Base-by-base conservation (phyloP, 768 basidiomycete genomes). In the Leccinum fibrillosum region DNA sequence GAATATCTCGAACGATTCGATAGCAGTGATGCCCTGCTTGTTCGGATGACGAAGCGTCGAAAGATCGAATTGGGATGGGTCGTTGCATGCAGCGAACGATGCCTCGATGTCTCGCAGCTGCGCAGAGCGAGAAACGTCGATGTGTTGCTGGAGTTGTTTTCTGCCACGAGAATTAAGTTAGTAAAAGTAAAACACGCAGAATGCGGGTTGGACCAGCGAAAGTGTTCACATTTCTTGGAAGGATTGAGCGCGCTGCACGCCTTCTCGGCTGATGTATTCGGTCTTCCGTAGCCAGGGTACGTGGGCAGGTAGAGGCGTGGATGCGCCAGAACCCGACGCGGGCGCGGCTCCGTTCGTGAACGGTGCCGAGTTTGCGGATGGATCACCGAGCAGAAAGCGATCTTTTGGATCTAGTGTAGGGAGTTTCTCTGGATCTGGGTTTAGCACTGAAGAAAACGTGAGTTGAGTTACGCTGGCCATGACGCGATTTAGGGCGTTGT, bases 201-300 rank as follows among this genome's bases (percentile, higher is more conserved):
- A 10, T 32, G 50, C 21, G 23, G 3, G 23, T 52, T 13, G 26
- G 61, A 51, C 42, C 11, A 3, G 44, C 10, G 25, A 30, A 30
- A 23, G 12, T 19, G 76, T 81, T 62, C 64, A 90, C 90, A 79
- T 71, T 70, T 91, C 90, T 42, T 82, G 78, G 26, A 68, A 17
- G 56, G 66, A 72, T 25, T 62, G 75, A 57, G 60, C 72, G 67
- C 70, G 84, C 69, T 61, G 79, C 65, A 55, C 80, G 71, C 75
- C 84, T 75, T 82, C 80, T 63, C 89, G 75, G 58, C 84, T 88
- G 55, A 95, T 82, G 66, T 97, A 95, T 66, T 94, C 94, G 0
- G 94, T 96, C 71, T 90, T 93, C 53, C 95, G 82, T 53, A 98
- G 78, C 95, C 95, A 98, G 1, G 92, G 81, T 11, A 97, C 94